These are phyloP conservation scores for Galerina sulciceps DNA, from an alignment of 768 basidiomycete species.

Conservation along the genomic window DNA sequence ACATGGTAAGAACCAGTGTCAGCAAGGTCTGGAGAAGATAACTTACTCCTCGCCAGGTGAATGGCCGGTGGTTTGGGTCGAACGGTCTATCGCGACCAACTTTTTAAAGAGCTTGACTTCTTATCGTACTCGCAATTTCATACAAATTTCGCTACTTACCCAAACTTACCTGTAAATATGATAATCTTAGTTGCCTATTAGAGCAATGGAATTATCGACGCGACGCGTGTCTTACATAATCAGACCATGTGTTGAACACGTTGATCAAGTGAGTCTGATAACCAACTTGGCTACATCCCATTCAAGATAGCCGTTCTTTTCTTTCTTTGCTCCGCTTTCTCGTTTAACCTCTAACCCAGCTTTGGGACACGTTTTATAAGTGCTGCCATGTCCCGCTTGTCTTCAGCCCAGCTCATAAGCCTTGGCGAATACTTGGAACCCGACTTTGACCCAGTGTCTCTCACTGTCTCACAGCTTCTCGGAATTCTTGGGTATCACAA, in stretches of 20 bases:
- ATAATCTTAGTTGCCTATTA: background rate
- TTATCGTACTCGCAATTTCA: background rate
- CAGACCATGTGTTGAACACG: conserved; percentile 22
- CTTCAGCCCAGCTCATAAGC: conserved; percentile 76
- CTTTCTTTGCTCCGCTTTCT: background rate
- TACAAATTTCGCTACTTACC: too few species aligned
- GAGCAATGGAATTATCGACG: background rate
- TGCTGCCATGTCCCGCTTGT: conserved; percentile 72
- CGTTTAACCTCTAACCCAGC: conserved; percentile 3
- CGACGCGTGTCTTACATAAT: conserved; percentile 27
- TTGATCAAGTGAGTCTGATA: conserved; percentile 19
- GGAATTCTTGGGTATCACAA: conserved; percentile 81
- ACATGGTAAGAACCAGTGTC: conserved; percentile 52
- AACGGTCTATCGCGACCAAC: conserved; percentile 16
- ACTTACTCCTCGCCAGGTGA: conserved; percentile 40
- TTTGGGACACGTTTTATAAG: conserved; percentile 1
- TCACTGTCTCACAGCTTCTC: conserved; percentile 83
- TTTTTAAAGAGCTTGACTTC: conserved; percentile 1
- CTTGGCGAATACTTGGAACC: conserved; percentile 80
- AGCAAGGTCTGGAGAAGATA: conserved; percentile 22
- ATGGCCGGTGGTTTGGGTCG: conserved; percentile 50
- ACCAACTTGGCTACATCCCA: conserved; percentile 9
- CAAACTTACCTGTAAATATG: too few species aligned
- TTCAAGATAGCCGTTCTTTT: conserved; percentile 8
- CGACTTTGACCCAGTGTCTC: conserved; percentile 71